Percentiles rank a stretch among this genome's conserved stretches.
phyloP scores from a whole-genome alignment of 257 asterid genomes.

The Solanum piurae region DNA sequence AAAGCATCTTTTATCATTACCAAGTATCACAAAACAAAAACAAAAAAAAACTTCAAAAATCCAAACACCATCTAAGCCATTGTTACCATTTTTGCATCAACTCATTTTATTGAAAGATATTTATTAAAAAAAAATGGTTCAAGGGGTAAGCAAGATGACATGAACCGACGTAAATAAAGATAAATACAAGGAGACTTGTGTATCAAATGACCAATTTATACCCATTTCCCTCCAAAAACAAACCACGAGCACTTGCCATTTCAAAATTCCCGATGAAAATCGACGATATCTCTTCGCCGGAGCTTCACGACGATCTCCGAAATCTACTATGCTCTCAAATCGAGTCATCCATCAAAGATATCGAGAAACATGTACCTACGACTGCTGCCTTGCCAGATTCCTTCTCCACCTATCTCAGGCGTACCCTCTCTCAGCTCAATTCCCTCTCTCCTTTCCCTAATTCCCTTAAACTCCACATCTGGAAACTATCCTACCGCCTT shows the following conservation, averaged over 20 bases:
- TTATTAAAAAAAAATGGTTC: background rate
- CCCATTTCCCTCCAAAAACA: constrained; percentile 41
- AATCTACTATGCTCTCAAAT: constrained; percentile 39
- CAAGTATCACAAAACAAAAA: background rate
- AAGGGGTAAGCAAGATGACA: background rate
- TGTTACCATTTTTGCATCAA: background rate
- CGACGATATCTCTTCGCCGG: constrained; percentile 64
- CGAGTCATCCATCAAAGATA: constrained; percentile 49
- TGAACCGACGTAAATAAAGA: background rate
- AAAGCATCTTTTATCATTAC: background rate
- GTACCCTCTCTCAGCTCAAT: constrained; percentile 33
- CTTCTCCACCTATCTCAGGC: constrained; percentile 47
- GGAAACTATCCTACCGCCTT: constrained; percentile 94
- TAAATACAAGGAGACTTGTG: background rate
- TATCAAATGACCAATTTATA: background rate
- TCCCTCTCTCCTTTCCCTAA: constrained; percentile 64
- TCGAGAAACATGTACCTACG: constrained; percentile 43
- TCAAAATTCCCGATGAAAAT: constrained; percentile 38
- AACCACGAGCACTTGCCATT: background rate
- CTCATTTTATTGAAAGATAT: background rate
- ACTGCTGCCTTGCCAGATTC: constrained; percentile 52
- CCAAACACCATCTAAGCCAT: background rate
- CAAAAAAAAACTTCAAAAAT: no score
- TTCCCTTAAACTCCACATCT: constrained; percentile 49
- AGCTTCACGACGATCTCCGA: constrained; percentile 31